Evolutionary conservation across 768 basidiomycete genomes (phyloP), one percentile per base, ranked within the genome.

Genomic region (Russula sp.): DNA sequence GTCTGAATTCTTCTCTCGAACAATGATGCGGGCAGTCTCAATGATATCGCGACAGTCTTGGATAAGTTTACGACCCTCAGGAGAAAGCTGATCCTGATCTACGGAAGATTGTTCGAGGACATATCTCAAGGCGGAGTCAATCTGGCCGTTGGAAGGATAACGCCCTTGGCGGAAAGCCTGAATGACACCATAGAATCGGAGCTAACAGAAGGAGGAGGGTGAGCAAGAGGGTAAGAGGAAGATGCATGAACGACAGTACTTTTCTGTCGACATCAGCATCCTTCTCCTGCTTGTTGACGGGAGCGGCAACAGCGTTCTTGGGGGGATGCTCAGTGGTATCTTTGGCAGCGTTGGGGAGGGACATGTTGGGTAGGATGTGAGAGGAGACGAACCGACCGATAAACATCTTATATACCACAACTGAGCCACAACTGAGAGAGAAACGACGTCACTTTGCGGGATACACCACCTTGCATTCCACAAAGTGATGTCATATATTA

Each of bases 1-100:
- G 69, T 96, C 94, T 26, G 79, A 76, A 69, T 97, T 97, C 83
- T 96, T 97, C 70, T 89, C 81, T 55, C 78, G 71, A n/a, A 95
- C 85, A 62, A 94, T 86, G 46, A 82, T 69, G 14, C 87, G 81
- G 0, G 83, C 79, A 5, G 92, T 94, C 68, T 84, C 82, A 70
- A 96, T 80, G 72, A 97, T 90, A 54, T 92, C 85, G 50, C 84
- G 82, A n/a, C 81, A 74, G 72, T 97, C 94, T 58, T 84, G 78
- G 48, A 94, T 78, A 68, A 98, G 84, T 69, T 84, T 85, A 64
- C 78, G 81, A 66, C 94, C 94, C 16, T 92, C 89, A 0, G 81
- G 78, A 0, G 91, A 93, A 55, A 98, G 83, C 73, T 87, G 79
- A 59, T 78, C 72, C 63, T 83, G 70, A 59, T 88, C 80, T 49